Base-by-base conservation (phyloP, 1,284 basidiomycete genomes). In the Cryptococcus sp. region DNA sequence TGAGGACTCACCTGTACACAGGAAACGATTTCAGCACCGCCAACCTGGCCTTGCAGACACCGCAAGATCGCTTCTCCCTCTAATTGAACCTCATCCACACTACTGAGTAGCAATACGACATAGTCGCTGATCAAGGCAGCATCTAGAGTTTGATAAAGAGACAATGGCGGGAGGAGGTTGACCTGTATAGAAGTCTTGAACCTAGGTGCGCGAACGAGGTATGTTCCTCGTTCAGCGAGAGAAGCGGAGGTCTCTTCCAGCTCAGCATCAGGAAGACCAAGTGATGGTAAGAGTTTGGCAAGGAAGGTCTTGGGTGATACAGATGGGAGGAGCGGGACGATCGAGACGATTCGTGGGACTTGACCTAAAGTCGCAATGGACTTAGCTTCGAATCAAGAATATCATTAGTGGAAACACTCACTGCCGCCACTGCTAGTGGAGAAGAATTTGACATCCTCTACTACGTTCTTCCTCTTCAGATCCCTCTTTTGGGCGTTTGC, bases 31-130 rank as follows among this genome's bases (percentile, higher is more conserved):
- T 87, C 74, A 1, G 67, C 69, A n/a, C 64, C 69, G 51, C 78
- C 86, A 37, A 92, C 82, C 51, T 94, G 86, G 16, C 89, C 84
- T 81, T 92, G 86, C 26, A 99, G 81, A 25, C 87, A 87, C 38
- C 95, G 86, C n/a, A 99, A 83, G 15, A 94, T 85, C 0, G 87
- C 89, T 70, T 99, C 96, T 29, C 93, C 93, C 85, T 89, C 89
- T 4, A 82, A 74, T 58, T 90, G 85, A 3, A 97, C 93, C 75
- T 97, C 93, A 16, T 88, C 81, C 15, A 83, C 81, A 37, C 89
- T 85, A 1, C 92, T 96, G 29, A 97, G 82, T 5, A 89, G 82
- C 62, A 96, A 85, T 15, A 98, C 81, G 44, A 94, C 87, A 70
- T 96, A 97, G 79, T 99, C 95, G 13, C 93, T 90, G 2, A 86